Percentiles rank a stretch among this genome's conserved stretches.
These are phyloP conservation scores for Onygenales sp. DNA, from an alignment of 2,329 filamentous ascomycete genomes.

Conservation along the genomic window DNA sequence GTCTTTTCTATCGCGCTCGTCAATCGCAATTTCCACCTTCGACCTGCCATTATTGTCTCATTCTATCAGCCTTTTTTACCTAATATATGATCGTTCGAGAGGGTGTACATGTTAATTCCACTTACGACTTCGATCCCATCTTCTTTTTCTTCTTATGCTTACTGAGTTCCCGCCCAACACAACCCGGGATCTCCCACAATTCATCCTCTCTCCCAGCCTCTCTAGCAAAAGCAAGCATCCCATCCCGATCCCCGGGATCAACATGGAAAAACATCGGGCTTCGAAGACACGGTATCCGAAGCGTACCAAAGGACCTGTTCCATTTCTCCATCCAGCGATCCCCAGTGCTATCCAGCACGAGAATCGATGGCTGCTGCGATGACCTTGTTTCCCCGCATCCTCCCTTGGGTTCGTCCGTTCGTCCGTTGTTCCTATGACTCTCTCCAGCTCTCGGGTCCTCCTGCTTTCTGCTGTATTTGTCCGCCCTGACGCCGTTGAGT, in stretches of 20 bases:
- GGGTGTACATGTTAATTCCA: constrained; percentile 15
- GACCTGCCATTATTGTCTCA: constrained; percentile 16
- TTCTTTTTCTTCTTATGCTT: constrained; percentile 63
- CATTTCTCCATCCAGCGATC: constrained; percentile 60
- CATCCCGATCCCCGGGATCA: constrained; percentile 66
- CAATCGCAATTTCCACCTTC: constrained; percentile 42
- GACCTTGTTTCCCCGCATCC: constrained; percentile 10
- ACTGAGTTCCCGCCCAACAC: constrained; percentile 69
- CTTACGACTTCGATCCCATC: constrained; percentile 48
- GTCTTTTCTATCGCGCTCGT: constrained; percentile 58
- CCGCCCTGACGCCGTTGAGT: constrained; percentile 19
- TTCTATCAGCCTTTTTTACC: constrained; percentile 4
- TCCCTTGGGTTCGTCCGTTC: constrained; percentile 1
- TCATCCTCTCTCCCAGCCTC: constrained; percentile 52
- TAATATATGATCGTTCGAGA: background rate
- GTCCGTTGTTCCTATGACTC: background rate
- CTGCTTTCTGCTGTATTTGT: constrained; percentile 15
- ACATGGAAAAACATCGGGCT: constrained; percentile 80
- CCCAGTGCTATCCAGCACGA: constrained; percentile 59
- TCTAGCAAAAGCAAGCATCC: constrained; percentile 59
- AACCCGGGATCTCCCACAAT: constrained; percentile 60
- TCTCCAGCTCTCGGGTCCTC: background rate
- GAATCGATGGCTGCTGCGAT: constrained; percentile 33
- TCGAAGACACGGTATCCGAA: constrained; percentile 61
- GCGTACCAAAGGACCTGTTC: constrained; percentile 58